These are phyloP conservation scores for Plasmopara halstedii DNA, from an alignment of 352 stramenopile species.

Conservation along the genomic window DNA sequence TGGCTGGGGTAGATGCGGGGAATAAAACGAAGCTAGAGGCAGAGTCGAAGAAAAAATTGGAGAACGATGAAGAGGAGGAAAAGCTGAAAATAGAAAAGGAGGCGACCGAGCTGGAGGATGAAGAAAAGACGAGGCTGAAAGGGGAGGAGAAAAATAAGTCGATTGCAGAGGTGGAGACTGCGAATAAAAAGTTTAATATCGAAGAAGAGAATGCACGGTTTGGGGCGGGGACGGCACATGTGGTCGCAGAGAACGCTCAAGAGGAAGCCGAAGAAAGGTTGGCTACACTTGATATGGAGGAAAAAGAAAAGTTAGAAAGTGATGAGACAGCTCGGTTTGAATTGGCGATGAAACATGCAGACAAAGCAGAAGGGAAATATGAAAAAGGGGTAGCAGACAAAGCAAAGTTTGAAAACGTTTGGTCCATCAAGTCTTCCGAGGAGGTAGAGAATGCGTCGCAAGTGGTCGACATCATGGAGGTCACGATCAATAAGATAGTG, in stretches of 20 bases:
- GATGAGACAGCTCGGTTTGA: conserved; percentile 9
- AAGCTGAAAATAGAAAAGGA: too few species aligned
- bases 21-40: too few species aligned
- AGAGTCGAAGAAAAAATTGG: too few species aligned
- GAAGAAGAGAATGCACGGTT: conserved; percentile 3
- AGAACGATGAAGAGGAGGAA: too few species aligned
- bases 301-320: background rate
- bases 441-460: background rate
- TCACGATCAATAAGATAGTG: background rate
- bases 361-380: too few species aligned
- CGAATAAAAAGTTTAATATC: background rate
- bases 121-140: background rate
- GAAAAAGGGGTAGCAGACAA: too few species aligned
- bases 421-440: background rate
- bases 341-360: too few species aligned
- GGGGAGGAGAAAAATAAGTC: background rate
- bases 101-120: background rate
- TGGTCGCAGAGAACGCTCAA: too few species aligned
- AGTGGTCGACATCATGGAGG: too few species aligned
- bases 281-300: background rate
- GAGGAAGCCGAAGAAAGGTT: background rate
- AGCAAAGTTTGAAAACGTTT: background rate
- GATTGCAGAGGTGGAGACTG: background rate
- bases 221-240: too few species aligned
- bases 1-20: too few species aligned